Base-by-base conservation (phyloP, 2,329 filamentous ascomycete species). In the Sclerotinia sclerotiorum region DNA sequence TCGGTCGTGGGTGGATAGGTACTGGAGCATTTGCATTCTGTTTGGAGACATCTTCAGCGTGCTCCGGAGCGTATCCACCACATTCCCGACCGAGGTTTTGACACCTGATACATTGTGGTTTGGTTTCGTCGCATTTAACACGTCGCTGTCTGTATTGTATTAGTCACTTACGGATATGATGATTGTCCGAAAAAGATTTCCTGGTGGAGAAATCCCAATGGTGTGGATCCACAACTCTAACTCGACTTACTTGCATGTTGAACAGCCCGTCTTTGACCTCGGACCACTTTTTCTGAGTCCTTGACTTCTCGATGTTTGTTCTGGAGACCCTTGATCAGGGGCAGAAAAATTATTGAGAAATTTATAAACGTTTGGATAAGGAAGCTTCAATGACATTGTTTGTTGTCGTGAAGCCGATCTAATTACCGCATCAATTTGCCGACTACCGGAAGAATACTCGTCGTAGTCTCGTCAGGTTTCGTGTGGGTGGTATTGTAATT, bases 41-140 rank as follows among this genome's bases (percentile, higher is more conserved):
- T 58, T 75, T 77, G 42, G 73, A 69, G 42, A 71, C 58, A 56
- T 76, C 75, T 24, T 75, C 72, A 15, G 70, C 61, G 24, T 71
- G 70, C 68, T 77, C 75, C 51, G 74, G 73, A 61, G 72, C 74
- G 69, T 78, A 78, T 24, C 76, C 76, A 67, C 76, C 76, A 70
- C 76, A 77, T 68, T 76, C 74, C 48, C 76, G 74, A 48, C 76
- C 76, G 29, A 77, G 72, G 58, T 76, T 77, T 61, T 76, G 74
- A 68, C 76, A 78, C 70, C 76, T 71, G 32, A 76, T 69, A 66
- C 76, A 78, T 29, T 71, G 73, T 60, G 76, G 76, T 69, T 77
- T 76, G 27, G 74, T 75, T 69, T 78, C 76, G 67, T 78, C 76
- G 69, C 76, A 78, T 69, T 78, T 78, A 17, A 78, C 76, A 42